These are phyloP conservation scores for Scedosporium boydii DNA, from an alignment of 2,329 filamentous ascomycete genomes.

Conservation along the genomic window DNA sequence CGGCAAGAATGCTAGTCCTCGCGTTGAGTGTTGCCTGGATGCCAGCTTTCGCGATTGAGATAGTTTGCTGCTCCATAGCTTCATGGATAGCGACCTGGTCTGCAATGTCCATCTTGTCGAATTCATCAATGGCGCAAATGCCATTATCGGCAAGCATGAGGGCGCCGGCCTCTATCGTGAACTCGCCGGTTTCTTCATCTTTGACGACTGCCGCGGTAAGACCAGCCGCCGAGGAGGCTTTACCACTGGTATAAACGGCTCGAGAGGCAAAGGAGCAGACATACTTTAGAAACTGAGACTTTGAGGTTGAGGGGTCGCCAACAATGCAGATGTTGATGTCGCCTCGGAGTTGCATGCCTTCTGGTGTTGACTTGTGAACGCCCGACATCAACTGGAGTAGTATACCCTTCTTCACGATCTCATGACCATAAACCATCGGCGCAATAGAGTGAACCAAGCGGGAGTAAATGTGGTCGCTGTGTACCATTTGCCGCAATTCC, in stretches of 20 bases:
- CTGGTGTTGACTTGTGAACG: constrained; percentile 81
- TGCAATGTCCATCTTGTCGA: constrained; percentile 98
- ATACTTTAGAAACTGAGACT: constrained; percentile 97
- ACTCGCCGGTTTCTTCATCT: constrained; percentile 96
- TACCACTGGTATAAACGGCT: constrained; percentile 94
- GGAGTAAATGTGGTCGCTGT: constrained; percentile 90
- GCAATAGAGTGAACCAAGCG: constrained; percentile 88
- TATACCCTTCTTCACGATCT: constrained; percentile 94
- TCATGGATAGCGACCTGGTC: constrained; percentile 99
- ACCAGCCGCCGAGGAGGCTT: constrained; percentile 94
- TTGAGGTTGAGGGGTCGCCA: constrained; percentile 91
- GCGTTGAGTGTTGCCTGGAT: constrained; percentile 97
- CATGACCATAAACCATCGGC: constrained; percentile 94
- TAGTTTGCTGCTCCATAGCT: constrained; percentile 99
- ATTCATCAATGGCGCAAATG: constrained; percentile 97
- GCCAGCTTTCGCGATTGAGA: constrained; percentile 95
- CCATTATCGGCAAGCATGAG: constrained; percentile 96
- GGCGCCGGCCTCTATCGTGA: constrained; percentile 95
- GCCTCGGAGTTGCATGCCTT: constrained; percentile 91
- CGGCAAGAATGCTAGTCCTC: constrained; percentile 87
- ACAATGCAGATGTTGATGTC: constrained; percentile 99
- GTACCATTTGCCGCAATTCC: constrained; percentile 85
- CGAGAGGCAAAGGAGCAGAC: constrained; percentile 94
- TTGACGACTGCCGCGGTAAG: constrained; percentile 95
- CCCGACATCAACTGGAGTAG: constrained; percentile 93